Conservation (phyloP, 2,329 filamentous ascomycete genomes). For the Aspergillus neotritici region DNA sequence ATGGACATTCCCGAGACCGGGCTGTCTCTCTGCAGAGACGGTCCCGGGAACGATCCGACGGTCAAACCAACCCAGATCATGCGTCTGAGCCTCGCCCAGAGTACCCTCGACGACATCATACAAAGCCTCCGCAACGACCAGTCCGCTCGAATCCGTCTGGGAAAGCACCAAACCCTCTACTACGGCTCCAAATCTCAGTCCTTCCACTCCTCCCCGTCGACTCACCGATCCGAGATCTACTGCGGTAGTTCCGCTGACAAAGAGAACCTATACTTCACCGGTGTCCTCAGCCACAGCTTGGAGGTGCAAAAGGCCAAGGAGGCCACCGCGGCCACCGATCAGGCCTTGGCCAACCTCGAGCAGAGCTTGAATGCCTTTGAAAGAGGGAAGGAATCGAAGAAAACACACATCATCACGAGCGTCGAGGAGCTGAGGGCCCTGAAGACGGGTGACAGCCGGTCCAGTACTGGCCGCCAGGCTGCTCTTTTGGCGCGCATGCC, state of each 20-base stretch:
- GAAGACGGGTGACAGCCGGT: constrained; percentile 30
- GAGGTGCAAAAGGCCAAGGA: constrained; percentile 51
- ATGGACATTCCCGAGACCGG: constrained; percentile 36
- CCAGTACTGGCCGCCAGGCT: constrained; percentile 25
- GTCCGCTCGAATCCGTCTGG: constrained; percentile 42
- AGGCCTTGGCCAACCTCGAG: constrained; percentile 55
- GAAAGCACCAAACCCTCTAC: constrained; percentile 50
- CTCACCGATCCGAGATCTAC: constrained; percentile 56
- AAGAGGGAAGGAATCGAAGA: constrained; percentile 57
- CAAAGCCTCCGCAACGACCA: constrained; percentile 39
- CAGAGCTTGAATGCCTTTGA: constrained; percentile 55
- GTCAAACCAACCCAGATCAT: constrained; percentile 40
- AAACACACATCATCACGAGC: constrained; percentile 38
- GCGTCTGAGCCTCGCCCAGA: constrained; percentile 42
- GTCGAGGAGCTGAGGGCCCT: constrained; percentile 35
- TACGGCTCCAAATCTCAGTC: constrained; percentile 53
- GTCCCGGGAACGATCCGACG: constrained; percentile 24
- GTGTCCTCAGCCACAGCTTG: constrained; percentile 53
- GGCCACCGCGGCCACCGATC: constrained; percentile 52
- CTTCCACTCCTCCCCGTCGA: constrained; percentile 50
- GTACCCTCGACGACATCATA: constrained; percentile 43
- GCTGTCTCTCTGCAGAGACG: constrained; percentile 35
- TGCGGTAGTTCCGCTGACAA: constrained; percentile 36
- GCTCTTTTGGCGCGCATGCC: constrained; percentile 26
- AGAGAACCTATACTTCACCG: constrained; percentile 50